These are phyloP conservation scores for Verbascum thapsus DNA, from an alignment of 257 asterid genomes.

Conservation along the genomic window DNA sequence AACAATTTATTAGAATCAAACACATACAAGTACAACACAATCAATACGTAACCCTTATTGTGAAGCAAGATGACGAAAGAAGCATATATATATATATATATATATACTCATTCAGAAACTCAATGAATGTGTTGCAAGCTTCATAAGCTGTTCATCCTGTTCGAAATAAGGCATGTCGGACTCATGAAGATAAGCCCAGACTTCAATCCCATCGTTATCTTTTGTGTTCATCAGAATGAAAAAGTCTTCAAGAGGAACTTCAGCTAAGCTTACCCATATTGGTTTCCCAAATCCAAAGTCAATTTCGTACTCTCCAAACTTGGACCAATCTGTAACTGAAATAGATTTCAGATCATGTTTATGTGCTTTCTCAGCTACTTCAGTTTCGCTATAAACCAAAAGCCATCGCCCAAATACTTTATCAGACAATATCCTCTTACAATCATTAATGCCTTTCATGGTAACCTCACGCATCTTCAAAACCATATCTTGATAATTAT, in stretches of 20 bases:
- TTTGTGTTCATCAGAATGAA: conserved; percentile 35
- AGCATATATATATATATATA: too few relatives aligned
- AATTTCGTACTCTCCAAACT: conserved; percentile 33
- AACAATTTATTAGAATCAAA: too few relatives aligned
- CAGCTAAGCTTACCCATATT: conserved; percentile 34
- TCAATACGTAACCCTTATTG: too few relatives aligned
- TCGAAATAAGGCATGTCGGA: conserved; percentile 27
- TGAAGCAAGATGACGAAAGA: too few relatives aligned
- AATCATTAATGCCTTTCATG: conserved; percentile 14
- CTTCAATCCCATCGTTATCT: conserved; percentile 41
- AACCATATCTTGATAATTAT: conserved; percentile 6
- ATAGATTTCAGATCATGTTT: conserved; percentile 8
- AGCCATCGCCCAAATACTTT: conserved; percentile 25
- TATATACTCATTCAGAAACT: neutral
- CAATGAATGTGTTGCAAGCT: neutral
- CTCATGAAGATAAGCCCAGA: conserved; percentile 41
- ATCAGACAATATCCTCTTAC: conserved; percentile 18
- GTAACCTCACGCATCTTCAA: conserved; percentile 3
- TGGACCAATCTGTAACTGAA: conserved; percentile 37
- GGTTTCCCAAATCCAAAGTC: conserved; percentile 45
- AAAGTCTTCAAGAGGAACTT: conserved; percentile 25
- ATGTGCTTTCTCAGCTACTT: neutral
- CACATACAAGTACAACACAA: too few relatives aligned
- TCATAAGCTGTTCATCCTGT: conserved; percentile 12
- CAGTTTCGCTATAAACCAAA: conserved; percentile 11